Percentiles rank a stretch among this genome's conserved stretches.
Evolutionary conservation across 192 early-diverging fungal species (phyloP).

Genomic region (Coemansia aciculifera): DNA sequence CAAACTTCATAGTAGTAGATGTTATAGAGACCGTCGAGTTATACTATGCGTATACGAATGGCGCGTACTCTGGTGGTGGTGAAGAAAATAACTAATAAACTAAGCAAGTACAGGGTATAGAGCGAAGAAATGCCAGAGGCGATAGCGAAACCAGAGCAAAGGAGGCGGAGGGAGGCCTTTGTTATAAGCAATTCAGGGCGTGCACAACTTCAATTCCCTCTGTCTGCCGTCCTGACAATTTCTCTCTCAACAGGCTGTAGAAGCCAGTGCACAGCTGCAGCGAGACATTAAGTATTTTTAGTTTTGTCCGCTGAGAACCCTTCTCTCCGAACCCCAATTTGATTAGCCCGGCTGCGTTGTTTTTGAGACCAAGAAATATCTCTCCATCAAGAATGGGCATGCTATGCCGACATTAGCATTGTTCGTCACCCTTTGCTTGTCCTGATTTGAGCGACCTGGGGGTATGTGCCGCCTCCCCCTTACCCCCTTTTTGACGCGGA

Average conservation of each 20-base stretch:
- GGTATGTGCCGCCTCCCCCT: neutral
- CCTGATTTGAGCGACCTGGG: neutral
- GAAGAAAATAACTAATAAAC: neutral
- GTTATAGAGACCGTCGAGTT: neutral
- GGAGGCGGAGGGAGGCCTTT: neutral
- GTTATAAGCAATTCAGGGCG: neutral
- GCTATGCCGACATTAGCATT: neutral
- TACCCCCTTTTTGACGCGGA: neutral
- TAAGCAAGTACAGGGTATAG: neutral
- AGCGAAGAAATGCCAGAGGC: neutral
- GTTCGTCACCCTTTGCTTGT: neutral
- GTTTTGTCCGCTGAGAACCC: neutral
- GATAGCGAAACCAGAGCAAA: neutral
- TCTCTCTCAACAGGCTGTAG: neutral
- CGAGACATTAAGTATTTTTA: conserved; percentile 8
- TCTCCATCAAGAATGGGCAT: neutral
- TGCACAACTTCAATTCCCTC: neutral
- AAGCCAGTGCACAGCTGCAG: conserved; percentile 6
- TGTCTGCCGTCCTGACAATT: neutral
- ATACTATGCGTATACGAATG: conserved; percentile 8
- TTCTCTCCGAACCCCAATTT: conserved; percentile 1
- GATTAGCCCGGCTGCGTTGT: neutral
- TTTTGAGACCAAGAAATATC: neutral
- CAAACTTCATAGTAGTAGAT: conserved; percentile 34
- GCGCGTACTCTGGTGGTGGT: neutral